Evolutionary conservation across 73 alveolate genomes (phyloP), one percentile per base, ranked within the genome.

Genomic region (Symbiodinium natans): DNA sequence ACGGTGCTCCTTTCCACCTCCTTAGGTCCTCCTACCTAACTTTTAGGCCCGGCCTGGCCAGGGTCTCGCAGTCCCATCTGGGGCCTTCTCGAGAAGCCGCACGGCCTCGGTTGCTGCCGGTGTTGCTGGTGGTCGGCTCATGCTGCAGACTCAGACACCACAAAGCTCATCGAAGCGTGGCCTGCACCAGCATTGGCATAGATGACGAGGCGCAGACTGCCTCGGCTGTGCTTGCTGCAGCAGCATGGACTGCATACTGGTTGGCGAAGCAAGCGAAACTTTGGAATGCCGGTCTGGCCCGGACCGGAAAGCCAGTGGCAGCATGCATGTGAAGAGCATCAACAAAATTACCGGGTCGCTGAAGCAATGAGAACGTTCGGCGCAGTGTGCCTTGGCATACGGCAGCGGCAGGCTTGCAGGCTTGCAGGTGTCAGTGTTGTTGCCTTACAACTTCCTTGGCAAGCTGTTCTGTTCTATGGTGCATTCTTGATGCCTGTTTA

Each of bases 21-120:
- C n/a, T n/a, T n/a, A n/a, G n/a, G n/a, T n/a, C n/a, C n/a, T n/a
- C n/a, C n/a, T n/a, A n/a, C n/a, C n/a, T n/a, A n/a, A n/a, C 33
- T 3, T 31, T 46, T 29, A 21, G 25, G 33, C 38, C 43, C 36
- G 34, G 48, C 87, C 95, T 89, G 46, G 15, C 97, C 97, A 90
- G 6, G 95, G 97, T 31, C 39, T 63, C 43, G 71, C 42, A 10
- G 88, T 41, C 38, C 97, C 97, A 3, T 90, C 97, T 1, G 88
- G 92, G n/a, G 80, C 54, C 97, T 90, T 90, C 54, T 90, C 97
- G 46, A 90, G 77, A 31, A 90, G 29, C 19, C 97, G 97, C 39
- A 90, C 97, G 41, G 97, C 97, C 97, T 89, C 54, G 84, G 68
- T n/a, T n/a, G n/a, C n/a, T n/a, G n/a, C n/a, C n/a, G n/a, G n/a